Conservation (phyloP, 257 asterid species). For the Solanum sparsipilum region DNA sequence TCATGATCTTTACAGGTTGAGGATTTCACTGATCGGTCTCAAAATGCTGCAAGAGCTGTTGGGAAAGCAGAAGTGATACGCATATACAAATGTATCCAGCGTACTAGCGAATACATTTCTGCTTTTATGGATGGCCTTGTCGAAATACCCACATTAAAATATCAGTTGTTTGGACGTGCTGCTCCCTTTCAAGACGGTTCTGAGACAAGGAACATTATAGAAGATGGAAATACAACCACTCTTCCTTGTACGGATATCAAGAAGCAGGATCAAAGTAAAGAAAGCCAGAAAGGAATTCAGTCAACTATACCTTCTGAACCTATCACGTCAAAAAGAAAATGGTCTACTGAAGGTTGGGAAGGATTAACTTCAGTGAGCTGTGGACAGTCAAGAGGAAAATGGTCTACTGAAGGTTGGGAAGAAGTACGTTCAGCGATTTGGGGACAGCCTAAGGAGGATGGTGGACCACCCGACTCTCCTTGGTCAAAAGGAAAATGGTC, state of each 20-base stretch:
- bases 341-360: neutral
- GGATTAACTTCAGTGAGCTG: neutral
- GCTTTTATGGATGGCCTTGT: constrained; percentile 52
- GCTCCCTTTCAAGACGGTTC: constrained; percentile 8
- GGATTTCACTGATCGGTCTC: constrained; percentile 74
- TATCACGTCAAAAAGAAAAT: neutral
- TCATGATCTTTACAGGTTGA: constrained; percentile 46
- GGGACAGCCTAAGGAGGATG: neutral
- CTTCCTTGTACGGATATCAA: neutral
- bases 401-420: neutral
- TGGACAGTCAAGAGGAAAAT: neutral
- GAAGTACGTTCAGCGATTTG: neutral
- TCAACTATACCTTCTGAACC: neutral
- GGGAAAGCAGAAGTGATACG: constrained; percentile 47
- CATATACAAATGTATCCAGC: constrained; percentile 55
- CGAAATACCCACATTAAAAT: constrained; percentile 29
- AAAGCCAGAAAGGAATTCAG: neutral
- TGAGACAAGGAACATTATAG: neutral
- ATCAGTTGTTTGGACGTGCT: constrained; percentile 46
- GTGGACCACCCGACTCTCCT: neutral
- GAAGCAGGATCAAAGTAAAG: neutral
- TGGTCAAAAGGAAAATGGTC: neutral
- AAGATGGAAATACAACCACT: neutral
- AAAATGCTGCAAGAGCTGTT: constrained; percentile 85
- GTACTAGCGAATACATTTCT: constrained; percentile 24